Evolutionary conservation across 129 eudicot genomes (phyloP).

Genomic region (Pittosporum tobira): DNA sequence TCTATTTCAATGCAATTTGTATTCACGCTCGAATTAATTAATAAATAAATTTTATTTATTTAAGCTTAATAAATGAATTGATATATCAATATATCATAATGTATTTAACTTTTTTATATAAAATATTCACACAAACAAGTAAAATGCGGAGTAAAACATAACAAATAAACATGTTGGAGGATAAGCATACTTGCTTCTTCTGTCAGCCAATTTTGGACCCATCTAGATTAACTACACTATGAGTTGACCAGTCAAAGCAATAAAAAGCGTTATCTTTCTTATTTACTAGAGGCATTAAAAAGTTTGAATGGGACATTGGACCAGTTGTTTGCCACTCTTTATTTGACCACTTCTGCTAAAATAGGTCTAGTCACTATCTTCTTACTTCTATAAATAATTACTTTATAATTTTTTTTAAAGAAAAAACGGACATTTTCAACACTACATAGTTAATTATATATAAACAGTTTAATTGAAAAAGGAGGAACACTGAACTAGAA

Average conservation of each 20-base stretch:
- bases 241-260: constrained; percentile 68
- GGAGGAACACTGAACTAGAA: constrained; percentile 10
- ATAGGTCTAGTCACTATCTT: constrained; percentile 3
- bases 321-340: constrained; percentile 21
- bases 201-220: background rate
- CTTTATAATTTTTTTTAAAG: too few relatives aligned
- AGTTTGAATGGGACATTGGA: constrained; percentile 56
- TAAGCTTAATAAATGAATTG: too few relatives aligned
- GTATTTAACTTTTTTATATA: too few relatives aligned
- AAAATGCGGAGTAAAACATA: too few relatives aligned
- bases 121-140: too few relatives aligned
- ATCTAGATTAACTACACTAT: background rate
- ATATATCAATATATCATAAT: too few relatives aligned
- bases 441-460: background rate
- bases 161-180: background rate
- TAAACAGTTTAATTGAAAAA: constrained; percentile 10
- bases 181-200: background rate
- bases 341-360: constrained; percentile 21
- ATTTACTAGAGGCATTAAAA: constrained; percentile 14
- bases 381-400: background rate
- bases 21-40: too few relatives aligned
- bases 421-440: background rate
- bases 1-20: too few relatives aligned
- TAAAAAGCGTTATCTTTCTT: constrained; percentile 24
- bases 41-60: too few relatives aligned